Evolutionary conservation across 208 protist species (phyloP).

Genomic region (Acanthamoeba sp.): DNA sequence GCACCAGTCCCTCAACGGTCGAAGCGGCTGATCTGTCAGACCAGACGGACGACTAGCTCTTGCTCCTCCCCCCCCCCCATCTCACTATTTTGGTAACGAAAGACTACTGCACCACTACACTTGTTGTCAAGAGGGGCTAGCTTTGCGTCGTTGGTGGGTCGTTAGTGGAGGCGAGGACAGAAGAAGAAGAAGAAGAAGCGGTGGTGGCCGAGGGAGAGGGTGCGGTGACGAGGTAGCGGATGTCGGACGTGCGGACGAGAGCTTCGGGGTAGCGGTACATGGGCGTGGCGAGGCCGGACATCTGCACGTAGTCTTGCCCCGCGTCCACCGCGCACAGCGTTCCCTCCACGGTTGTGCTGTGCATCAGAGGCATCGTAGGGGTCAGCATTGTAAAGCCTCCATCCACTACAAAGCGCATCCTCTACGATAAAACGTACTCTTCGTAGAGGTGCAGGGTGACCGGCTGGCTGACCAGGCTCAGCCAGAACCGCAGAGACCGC

Average conservation of each 20-base stretch:
- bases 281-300: conserved; percentile 23
- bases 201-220: neutral
- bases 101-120: too few species aligned
- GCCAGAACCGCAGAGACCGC: conserved; percentile 2
- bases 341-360: conserved; percentile 27
- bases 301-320: neutral
- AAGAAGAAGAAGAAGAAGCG: too few species aligned
- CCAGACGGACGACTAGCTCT: too few species aligned
- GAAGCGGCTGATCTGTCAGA: neutral
- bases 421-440: neutral
- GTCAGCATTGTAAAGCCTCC: too few species aligned
- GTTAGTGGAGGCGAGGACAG: too few species aligned
- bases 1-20: neutral
- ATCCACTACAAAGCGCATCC: too few species aligned
- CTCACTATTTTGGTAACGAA: too few species aligned
- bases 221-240: conserved; percentile 1
- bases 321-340: neutral
- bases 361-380: too few species aligned
- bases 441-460: neutral
- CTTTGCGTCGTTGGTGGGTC: too few species aligned
- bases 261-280: conserved; percentile 30
- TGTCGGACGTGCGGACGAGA: conserved; percentile 27
- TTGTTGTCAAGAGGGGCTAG: too few species aligned
- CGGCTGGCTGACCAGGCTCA: conserved; percentile 16
- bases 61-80: too few species aligned